Evolutionary conservation across 257 asterid species (phyloP).

Genomic region (Forsythia suspensa): DNA sequence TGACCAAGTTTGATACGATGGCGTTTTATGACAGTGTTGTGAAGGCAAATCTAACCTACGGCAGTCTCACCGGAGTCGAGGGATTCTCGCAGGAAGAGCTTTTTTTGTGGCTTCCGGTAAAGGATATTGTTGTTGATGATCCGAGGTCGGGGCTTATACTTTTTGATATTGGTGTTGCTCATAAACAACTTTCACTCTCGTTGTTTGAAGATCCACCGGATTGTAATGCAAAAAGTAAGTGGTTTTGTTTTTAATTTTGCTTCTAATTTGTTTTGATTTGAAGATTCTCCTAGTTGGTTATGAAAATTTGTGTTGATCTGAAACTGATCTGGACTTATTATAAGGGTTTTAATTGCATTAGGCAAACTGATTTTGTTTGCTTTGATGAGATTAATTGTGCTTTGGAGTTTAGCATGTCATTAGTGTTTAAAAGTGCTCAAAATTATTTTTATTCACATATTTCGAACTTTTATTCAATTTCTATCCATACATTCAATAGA

Average conservation of each 20-base stretch:
- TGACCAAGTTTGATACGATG: constrained; percentile 86
- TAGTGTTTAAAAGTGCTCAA: no score
- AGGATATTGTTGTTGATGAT: constrained; percentile 72
- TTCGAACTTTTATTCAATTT: no score
- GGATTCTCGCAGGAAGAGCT: constrained; percentile 94
- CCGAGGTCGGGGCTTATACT: constrained; percentile 77
- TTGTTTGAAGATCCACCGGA: constrained; percentile 90
- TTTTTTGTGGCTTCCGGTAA: constrained; percentile 87
- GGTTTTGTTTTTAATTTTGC: neutral
- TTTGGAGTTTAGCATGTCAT: no score
- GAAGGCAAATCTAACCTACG: constrained; percentile 74
- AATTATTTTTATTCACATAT: no score
- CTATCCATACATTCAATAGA: no score
- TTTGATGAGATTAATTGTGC: no score
- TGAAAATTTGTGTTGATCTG: neutral
- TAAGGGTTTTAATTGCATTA: neutral
- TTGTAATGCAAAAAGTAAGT: constrained; percentile 52
- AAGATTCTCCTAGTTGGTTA: neutral
- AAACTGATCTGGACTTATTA: neutral
- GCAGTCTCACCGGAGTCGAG: constrained; percentile 73
- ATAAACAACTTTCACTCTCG: constrained; percentile 78
- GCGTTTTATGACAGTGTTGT: constrained; percentile 75
- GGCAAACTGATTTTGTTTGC: neutral
- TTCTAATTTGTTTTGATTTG: neutral
- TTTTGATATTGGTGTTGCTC: constrained; percentile 84